These are phyloP conservation scores for Epichloe uncinata DNA, from an alignment of 2,329 filamentous ascomycete genomes.

Conservation along the genomic window DNA sequence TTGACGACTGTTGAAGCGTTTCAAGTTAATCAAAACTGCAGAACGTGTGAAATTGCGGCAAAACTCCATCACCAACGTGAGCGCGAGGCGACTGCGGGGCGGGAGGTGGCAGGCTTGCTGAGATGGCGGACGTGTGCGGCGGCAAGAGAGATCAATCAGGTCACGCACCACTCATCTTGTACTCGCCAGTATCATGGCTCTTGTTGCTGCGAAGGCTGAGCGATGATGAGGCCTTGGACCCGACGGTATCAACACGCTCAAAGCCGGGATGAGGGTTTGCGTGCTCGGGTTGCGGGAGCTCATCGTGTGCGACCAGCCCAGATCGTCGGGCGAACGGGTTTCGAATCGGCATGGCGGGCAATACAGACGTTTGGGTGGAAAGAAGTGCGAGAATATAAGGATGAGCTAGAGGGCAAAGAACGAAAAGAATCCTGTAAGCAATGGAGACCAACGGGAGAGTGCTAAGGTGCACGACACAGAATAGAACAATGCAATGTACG, in stretches of 20 bases:
- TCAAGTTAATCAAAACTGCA: conserved; percentile 1
- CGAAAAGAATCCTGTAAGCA: neutral
- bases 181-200: conserved; percentile 55
- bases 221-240: conserved; percentile 47
- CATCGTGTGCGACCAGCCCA: conserved; percentile 35
- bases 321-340: conserved; percentile 56
- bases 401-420: neutral
- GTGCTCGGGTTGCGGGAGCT: conserved; percentile 36
- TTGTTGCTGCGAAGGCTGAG: conserved; percentile 48
- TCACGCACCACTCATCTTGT: conserved; percentile 64
- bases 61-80: neutral
- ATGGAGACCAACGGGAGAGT: neutral
- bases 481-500: neutral
- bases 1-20: conserved; percentile 59
- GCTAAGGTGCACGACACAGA: neutral
- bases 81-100: neutral
- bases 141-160: neutral
- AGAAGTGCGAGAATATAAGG: neutral
- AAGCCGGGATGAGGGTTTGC: conserved; percentile 27
- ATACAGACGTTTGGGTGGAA: neutral
- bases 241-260: conserved; percentile 48
- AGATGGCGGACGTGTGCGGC: neutral
- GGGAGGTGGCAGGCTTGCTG: neutral
- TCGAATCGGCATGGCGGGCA: conserved; percentile 49
- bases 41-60: conserved; percentile 12